Evolutionary conservation across 805 yeast genomes (phyloP).

Genomic region (Candida anglica): DNA sequence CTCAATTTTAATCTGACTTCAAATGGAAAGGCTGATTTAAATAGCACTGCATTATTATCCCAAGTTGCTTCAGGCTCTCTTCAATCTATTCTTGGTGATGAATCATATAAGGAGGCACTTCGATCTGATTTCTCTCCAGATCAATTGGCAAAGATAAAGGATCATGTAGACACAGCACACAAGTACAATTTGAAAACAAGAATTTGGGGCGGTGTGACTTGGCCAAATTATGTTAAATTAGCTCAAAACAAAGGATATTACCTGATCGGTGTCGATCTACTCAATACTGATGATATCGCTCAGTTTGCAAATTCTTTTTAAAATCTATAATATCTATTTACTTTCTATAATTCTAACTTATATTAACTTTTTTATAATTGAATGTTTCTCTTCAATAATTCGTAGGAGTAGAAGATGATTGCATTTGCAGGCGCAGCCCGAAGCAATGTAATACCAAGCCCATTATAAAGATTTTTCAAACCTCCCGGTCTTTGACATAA

Average conservation of each 20-base stretch:
- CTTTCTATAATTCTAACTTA: neutral
- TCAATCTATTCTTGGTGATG: slow-evolving; percentile 21
- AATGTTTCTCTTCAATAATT: slow-evolving; percentile 44
- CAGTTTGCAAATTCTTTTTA: slow-evolving; percentile 25
- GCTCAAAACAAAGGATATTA: slow-evolving; percentile 48
- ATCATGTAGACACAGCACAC: slow-evolving; percentile 43
- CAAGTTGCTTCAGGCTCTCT: slow-evolving; percentile 44
- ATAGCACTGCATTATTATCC: slow-evolving; percentile 22
- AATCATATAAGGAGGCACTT: slow-evolving; percentile 12
- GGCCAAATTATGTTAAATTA: slow-evolving; percentile 51
- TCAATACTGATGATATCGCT: slow-evolving; percentile 60
- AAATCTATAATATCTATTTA: neutral
- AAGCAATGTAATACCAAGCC: slow-evolving; percentile 74
- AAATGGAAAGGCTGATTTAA: slow-evolving; percentile 15
- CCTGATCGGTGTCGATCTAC: slow-evolving; percentile 48
- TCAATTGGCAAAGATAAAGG: slow-evolving; percentile 24
- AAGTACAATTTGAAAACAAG: slow-evolving; percentile 49
- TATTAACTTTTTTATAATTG: slow-evolving; percentile 4
- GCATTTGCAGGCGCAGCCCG: slow-evolving; percentile 92
- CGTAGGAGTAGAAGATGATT: slow-evolving; percentile 76
- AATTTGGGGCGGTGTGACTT: slow-evolving; percentile 68
- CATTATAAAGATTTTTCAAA: slow-evolving; percentile 69
- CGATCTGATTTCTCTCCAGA: slow-evolving; percentile 25
- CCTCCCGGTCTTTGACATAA: slow-evolving; percentile 47
- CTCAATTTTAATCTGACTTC: slow-evolving; percentile 15